Percentiles rank a stretch among this genome's conserved stretches.
phyloP scores from a whole-genome alignment of 2,329 filamentous ascomycete genomes.

The Colletotrichum orbiculare region DNA sequence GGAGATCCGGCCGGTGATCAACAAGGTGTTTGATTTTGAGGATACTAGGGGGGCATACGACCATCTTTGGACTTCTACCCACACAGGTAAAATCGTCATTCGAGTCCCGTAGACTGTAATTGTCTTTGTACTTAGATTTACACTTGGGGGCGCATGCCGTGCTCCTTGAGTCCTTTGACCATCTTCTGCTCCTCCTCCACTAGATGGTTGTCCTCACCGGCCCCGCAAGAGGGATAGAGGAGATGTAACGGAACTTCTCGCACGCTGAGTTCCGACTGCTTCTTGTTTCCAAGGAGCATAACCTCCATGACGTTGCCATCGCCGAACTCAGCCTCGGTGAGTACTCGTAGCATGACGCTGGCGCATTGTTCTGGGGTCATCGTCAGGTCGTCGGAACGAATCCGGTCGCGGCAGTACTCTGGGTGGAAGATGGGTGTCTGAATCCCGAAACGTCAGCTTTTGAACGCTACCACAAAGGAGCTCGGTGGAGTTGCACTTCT shows the following conservation, averaged over 20 bases:
- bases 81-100: slow-evolving; percentile 1
- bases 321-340: slow-evolving; percentile 36
- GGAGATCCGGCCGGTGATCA: not conserved
- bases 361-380: slow-evolving; percentile 8
- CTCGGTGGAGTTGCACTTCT: not conserved
- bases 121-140: not conserved
- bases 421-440: slow-evolving; percentile 19
- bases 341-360: slow-evolving; percentile 28
- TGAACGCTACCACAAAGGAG: not conserved
- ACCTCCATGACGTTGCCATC: slow-evolving; percentile 39
- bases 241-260: slow-evolving; percentile 9
- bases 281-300: slow-evolving; percentile 32
- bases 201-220: slow-evolving; percentile 8
- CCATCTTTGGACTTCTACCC: not conserved
- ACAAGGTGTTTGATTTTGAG: not conserved
- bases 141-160: not conserved
- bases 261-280: not conserved
- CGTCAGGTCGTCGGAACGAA: slow-evolving; percentile 1
- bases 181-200: slow-evolving; percentile 11
- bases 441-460: not conserved
- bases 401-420: slow-evolving; percentile 6
- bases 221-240: slow-evolving; percentile 11
- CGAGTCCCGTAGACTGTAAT: not conserved
- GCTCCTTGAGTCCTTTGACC: not conserved
- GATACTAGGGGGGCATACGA: not conserved